Evolutionary conservation across 1,284 basidiomycete genomes (phyloP).

Genomic region (Boletus sp.): DNA sequence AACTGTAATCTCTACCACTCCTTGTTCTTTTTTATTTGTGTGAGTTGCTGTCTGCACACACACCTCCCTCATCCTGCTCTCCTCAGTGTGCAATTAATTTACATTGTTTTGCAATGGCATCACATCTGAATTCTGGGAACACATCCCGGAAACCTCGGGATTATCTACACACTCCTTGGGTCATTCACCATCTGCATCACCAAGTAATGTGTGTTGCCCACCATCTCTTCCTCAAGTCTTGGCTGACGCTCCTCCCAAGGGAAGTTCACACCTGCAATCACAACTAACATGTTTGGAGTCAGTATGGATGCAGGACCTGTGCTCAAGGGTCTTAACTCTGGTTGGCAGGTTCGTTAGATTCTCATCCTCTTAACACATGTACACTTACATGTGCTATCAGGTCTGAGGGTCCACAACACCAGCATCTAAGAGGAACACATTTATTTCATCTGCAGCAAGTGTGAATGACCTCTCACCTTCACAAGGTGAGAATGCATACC

Average conservation of each 20-base stretch:
- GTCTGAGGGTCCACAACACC: conserved; percentile 57
- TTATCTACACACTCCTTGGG: conserved; percentile 61
- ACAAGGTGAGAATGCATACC: conserved; percentile 49
- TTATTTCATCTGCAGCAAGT: conserved; percentile 58
- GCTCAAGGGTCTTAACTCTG: conserved; percentile 55
- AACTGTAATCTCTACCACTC: conserved; percentile 34
- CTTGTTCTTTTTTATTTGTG: conserved; percentile 28
- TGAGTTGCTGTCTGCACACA: conserved; percentile 23
- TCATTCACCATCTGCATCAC: conserved; percentile 59
- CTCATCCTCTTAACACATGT: conserved; percentile 6
- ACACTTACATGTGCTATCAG: conserved; percentile 36
- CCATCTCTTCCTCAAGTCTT: conserved; percentile 6
- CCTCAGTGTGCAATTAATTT: conserved; percentile 34
- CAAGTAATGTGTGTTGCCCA: conserved; percentile 46
- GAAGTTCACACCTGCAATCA: conserved; percentile 45
- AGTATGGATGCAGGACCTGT: conserved; percentile 47
- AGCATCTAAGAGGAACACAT: conserved; percentile 57
- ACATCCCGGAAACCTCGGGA: conserved; percentile 65
- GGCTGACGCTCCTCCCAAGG: conserved; percentile 16
- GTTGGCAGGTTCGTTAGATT: conserved; percentile 62
- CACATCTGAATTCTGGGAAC: conserved; percentile 44
- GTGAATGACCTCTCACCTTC: conserved; percentile 48
- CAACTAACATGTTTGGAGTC: conserved; percentile 56
- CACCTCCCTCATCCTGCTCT: conserved; percentile 18
- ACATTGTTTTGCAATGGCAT: conserved; percentile 46